Evolutionary conservation across 2,329 filamentous ascomycete species (phyloP).

Genomic region (Alternaria conjuncta): DNA sequence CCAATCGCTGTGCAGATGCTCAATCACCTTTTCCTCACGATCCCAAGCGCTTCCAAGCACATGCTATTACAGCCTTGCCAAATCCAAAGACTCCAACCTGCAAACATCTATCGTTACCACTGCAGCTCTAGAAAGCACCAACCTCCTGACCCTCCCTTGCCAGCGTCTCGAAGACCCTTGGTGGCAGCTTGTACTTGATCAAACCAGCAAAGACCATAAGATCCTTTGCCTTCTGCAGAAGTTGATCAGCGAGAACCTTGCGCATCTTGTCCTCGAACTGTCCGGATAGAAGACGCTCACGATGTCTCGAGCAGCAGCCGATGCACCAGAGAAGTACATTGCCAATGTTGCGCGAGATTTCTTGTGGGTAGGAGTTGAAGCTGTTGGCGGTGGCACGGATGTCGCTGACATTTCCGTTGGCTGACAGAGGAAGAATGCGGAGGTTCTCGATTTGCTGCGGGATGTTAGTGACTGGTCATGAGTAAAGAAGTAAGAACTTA

Average conservation of each 20-base stretch:
- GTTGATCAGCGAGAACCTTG: constrained; percentile 65
- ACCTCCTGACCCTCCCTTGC: constrained; percentile 70
- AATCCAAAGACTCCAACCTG: neutral
- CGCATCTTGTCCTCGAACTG: constrained; percentile 72
- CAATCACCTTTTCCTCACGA: neutral
- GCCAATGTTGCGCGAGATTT: constrained; percentile 87
- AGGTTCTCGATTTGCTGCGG: constrained; percentile 74
- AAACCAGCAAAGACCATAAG: constrained; percentile 93
- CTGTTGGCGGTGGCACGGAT: constrained; percentile 82
- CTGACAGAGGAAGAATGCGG: constrained; percentile 79
- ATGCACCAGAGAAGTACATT: constrained; percentile 95
- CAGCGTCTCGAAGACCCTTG: constrained; percentile 85
- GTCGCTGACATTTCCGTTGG: constrained; percentile 73
- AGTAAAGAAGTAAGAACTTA: constrained; percentile 58
- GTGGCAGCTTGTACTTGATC: constrained; percentile 87
- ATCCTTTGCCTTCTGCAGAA: constrained; percentile 84
- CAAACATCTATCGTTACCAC: neutral
- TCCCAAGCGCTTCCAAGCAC: neutral
- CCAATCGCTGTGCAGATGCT: neutral
- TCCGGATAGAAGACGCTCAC: constrained; percentile 68
- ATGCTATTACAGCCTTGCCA: neutral
- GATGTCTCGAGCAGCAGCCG: constrained; percentile 79
- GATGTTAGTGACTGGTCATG: too few species aligned
- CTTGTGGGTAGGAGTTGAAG: constrained; percentile 78
- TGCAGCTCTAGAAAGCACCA: constrained; percentile 32